Evolutionary conservation across 345 rosid genomes (phyloP).

Genomic region (Orychophragmus violaceus): DNA sequence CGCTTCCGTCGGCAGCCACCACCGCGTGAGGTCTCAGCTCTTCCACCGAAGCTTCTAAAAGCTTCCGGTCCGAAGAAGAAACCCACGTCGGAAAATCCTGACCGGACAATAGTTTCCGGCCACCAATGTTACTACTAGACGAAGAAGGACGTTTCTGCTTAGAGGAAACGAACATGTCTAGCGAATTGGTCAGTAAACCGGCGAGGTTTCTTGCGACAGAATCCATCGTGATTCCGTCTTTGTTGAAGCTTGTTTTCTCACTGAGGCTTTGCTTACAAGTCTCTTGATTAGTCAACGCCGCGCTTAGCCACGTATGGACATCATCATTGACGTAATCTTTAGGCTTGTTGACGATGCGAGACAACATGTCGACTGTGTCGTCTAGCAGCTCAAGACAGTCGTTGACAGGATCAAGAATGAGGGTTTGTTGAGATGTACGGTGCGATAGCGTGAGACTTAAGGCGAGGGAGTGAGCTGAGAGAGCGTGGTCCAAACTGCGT

Average conservation of each 20-base stretch:
- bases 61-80: constrained; percentile 32
- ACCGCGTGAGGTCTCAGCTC: constrained; percentile 39
- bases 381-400: constrained; percentile 52
- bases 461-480: constrained; percentile 30
- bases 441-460: constrained; percentile 14
- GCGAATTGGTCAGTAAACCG: constrained; percentile 24
- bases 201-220: constrained; percentile 30
- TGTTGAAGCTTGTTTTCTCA: constrained; percentile 16
- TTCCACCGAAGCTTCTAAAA: constrained; percentile 35
- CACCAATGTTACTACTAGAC: neutral
- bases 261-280: constrained; percentile 41
- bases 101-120: constrained; percentile 12
- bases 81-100: constrained; percentile 40
- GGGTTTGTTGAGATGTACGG: neutral
- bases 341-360: constrained; percentile 20
- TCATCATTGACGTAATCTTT: constrained; percentile 17
- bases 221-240: neutral
- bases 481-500: constrained; percentile 27
- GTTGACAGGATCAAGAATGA: constrained; percentile 11
- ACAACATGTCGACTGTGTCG: constrained; percentile 41
- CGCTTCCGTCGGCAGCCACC: constrained; percentile 53
- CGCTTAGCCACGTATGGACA: constrained; percentile 51
- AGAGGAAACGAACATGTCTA: constrained; percentile 24
- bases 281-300: constrained; percentile 49
- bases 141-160: neutral